phyloP scores from a whole-genome alignment of 352 stramenopile species.

The Blastocystis sp. region DNA sequence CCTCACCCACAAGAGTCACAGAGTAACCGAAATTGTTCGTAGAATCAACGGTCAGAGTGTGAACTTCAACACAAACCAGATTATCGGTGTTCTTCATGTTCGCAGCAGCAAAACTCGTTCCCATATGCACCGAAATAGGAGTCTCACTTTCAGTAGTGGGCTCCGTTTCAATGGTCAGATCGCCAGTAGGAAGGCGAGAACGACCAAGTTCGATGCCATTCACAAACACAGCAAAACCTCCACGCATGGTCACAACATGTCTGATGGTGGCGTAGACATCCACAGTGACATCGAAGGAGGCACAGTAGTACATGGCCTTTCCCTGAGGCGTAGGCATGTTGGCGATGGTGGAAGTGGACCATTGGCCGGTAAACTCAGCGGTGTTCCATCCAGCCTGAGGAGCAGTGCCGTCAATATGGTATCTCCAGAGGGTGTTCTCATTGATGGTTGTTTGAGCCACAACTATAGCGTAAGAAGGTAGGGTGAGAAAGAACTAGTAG shows the following conservation, averaged over 20 bases:
- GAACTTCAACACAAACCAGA: conserved; percentile 37
- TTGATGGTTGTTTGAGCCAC: neutral
- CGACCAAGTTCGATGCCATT: conserved; percentile 59
- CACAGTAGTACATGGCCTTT: conserved; percentile 39
- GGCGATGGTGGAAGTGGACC: neutral
- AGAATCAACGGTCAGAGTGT: neutral
- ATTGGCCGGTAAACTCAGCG: neutral
- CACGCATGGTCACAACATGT: conserved; percentile 3
- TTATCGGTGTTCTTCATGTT: neutral
- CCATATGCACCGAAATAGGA: neutral
- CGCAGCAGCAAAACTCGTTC: neutral
- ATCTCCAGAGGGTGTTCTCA: conserved; percentile 3
- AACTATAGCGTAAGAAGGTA: neutral
- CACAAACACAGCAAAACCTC: conserved; percentile 57
- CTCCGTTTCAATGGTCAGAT: conserved; percentile 29
- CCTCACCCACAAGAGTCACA: neutral
- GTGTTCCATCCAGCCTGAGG: conserved; percentile 32
- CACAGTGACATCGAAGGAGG: conserved; percentile 30
- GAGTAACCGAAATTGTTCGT: neutral
- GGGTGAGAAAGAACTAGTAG: neutral
- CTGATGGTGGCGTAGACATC: neutral
- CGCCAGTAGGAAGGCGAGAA: conserved; percentile 25
- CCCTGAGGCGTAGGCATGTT: neutral
- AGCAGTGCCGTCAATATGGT: conserved; percentile 9
- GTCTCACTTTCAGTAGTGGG: neutral